Evolutionary conservation across 495 filamentous ascomycete species (phyloP).

Genomic region (Podospora appendiculata): DNA sequence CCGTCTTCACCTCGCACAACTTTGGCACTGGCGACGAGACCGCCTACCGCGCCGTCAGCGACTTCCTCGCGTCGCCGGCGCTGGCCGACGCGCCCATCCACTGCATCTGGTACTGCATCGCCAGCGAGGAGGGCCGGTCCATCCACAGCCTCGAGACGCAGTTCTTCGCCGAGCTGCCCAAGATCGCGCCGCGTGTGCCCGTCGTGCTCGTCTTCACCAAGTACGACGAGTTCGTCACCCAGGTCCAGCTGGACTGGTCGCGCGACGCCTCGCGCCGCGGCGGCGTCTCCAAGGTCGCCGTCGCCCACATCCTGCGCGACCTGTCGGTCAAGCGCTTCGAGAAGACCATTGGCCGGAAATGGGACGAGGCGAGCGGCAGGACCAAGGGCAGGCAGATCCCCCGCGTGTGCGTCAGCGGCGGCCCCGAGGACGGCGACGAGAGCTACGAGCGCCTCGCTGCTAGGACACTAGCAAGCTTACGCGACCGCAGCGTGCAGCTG

Average conservation of each 20-base stretch:
- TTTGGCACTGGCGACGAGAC: conserved; percentile 7
- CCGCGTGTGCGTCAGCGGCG: conserved; percentile 12
- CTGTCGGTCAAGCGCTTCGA: conserved; percentile 15
- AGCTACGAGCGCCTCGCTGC: conserved; percentile 12
- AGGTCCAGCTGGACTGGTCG: conserved; percentile 18
- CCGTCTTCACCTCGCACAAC: conserved; percentile 18
- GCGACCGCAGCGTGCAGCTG: conserved; percentile 12
- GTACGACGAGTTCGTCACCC: conserved; percentile 21
- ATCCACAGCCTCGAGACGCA: conserved; percentile 10
- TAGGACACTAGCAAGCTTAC: conserved; percentile 10
- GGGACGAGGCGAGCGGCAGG: conserved; percentile 7
- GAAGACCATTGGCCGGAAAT: conserved; percentile 11
- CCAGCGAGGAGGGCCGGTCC: conserved; percentile 10
- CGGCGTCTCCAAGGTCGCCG: conserved; percentile 16
- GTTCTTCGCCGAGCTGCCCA: conserved; percentile 11
- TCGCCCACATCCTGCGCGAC: conserved; percentile 17
- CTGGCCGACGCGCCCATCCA: conserved; percentile 7
- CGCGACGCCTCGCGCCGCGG: conserved; percentile 11
- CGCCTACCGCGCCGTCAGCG: conserved; percentile 6
- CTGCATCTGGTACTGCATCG: conserved; percentile 25
- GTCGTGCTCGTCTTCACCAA: conserved; percentile 19
- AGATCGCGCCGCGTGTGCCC: conserved; percentile 10
- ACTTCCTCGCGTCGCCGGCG: conserved; percentile 5
- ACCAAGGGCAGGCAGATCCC: conserved; percentile 1
- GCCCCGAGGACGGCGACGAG: conserved; percentile 8